Conservation (phyloP, 2,329 filamentous ascomycete genomes). For the Cercospora citrullina region DNA sequence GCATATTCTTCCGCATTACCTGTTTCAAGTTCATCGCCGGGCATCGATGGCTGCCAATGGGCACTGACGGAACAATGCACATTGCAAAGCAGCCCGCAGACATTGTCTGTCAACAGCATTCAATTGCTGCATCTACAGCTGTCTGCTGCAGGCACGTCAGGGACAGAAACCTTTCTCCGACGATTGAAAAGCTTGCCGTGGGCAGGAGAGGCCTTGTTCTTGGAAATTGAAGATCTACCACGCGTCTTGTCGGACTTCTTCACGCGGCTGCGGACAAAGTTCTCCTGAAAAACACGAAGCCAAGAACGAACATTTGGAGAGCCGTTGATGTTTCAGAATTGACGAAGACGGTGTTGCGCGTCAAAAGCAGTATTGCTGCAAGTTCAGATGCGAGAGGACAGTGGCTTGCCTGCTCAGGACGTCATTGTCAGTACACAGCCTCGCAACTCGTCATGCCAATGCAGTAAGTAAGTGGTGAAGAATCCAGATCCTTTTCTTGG, state of each 20-base stretch:
- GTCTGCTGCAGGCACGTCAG: conserved; percentile 1
- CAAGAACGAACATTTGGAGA: neutral
- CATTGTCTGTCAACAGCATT: neutral
- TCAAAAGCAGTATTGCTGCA: neutral
- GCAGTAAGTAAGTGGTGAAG: neutral
- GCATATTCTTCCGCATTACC: neutral
- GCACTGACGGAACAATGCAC: neutral
- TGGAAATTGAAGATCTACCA: neutral
- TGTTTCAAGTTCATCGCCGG: neutral
- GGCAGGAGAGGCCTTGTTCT: neutral
- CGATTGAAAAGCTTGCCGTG: neutral
- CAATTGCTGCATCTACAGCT: neutral
- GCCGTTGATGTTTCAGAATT: neutral
- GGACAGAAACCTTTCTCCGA: neutral
- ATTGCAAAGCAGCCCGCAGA: neutral
- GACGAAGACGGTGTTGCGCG: neutral
- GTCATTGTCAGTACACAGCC: neutral
- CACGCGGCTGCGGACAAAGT: neutral
- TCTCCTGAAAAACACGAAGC: neutral
- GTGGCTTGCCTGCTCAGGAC: neutral
- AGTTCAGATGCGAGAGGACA: neutral
- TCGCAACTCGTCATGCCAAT: neutral
- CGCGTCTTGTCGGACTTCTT: conserved; percentile 3
- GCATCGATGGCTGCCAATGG: neutral
- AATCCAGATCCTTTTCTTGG: neutral